A percentile compares a stretch with the other conserved stretches of the same genome.
Conservation (phyloP, 306 rosid genomes). For the Crotalaria pallida region DNA sequence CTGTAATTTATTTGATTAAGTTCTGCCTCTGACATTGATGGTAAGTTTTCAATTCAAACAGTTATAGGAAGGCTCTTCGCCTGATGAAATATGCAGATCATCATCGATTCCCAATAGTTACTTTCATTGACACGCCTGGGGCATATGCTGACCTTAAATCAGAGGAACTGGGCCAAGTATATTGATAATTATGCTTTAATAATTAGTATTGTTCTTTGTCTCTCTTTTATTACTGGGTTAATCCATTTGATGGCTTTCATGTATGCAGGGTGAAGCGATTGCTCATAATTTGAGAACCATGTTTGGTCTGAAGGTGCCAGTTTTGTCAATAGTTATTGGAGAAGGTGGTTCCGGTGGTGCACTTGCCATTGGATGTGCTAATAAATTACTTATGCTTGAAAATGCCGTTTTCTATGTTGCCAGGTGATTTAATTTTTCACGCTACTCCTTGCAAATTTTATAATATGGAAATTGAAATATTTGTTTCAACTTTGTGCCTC, state of each 20-base stretch:
- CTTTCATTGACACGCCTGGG: slow-evolving; percentile 96
- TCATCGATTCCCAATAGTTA: slow-evolving; percentile 79
- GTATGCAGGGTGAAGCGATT: slow-evolving; percentile 95
- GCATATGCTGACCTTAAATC: slow-evolving; percentile 94
- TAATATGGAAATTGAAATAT: neutral
- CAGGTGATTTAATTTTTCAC: slow-evolving; percentile 51
- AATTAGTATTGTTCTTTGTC: slow-evolving; percentile 7
- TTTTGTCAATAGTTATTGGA: slow-evolving; percentile 85
- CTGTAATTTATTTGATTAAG: neutral
- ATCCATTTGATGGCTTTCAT: slow-evolving; percentile 23
- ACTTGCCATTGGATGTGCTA: slow-evolving; percentile 96
- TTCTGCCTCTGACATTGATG: slow-evolving; percentile 19
- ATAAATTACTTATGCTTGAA: slow-evolving; percentile 93
- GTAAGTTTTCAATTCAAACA: slow-evolving; percentile 36
- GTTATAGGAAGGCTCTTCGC: slow-evolving; percentile 92
- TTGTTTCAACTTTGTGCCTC: neutral
- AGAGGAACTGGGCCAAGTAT: slow-evolving; percentile 85
- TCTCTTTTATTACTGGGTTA: slow-evolving; percentile 17
- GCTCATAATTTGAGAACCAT: slow-evolving; percentile 85
- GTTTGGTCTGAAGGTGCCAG: slow-evolving; percentile 95
- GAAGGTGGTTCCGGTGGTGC: slow-evolving; percentile 99
- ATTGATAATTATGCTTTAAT: slow-evolving; percentile 18
- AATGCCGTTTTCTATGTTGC: slow-evolving; percentile 98
- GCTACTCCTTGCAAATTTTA: slow-evolving; percentile 1
- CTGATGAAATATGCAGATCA: slow-evolving; percentile 91